Percentiles rank a stretch among this genome's conserved stretches.
phyloP scores from a whole-genome alignment of 495 filamentous ascomycete genomes.

The Baudoinia panamericana region DNA sequence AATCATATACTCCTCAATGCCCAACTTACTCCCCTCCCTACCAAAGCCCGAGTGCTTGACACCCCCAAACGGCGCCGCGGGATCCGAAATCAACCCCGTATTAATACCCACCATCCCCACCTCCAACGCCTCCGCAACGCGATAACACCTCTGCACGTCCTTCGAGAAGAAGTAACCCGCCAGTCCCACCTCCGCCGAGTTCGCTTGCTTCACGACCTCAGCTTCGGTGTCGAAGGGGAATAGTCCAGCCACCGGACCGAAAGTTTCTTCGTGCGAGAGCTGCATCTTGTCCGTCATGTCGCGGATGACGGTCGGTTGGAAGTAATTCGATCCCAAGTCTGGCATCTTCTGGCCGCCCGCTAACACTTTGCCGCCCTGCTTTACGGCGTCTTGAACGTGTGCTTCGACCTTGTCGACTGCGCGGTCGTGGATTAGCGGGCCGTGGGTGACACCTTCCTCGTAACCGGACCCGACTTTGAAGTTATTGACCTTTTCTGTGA shows the following conservation, averaged over 20 bases:
- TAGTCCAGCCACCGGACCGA: slow-evolving; percentile 42
- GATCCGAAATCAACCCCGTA: slow-evolving; percentile 31
- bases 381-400: slow-evolving; percentile 30
- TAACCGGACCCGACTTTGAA: slow-evolving; percentile 35
- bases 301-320: slow-evolving; percentile 37
- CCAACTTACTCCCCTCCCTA: slow-evolving; percentile 80
- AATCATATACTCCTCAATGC: slow-evolving; percentile 74
- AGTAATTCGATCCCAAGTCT: slow-evolving; percentile 37
- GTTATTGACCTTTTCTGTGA: slow-evolving; percentile 30
- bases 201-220: slow-evolving; percentile 38
- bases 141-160: slow-evolving; percentile 34
- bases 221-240: slow-evolving; percentile 39
- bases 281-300: slow-evolving; percentile 36
- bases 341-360: slow-evolving; percentile 31
- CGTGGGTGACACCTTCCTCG: slow-evolving; percentile 32
- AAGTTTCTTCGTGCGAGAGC: slow-evolving; percentile 43
- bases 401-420: slow-evolving; percentile 29
- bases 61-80: slow-evolving; percentile 59
- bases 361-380: slow-evolving; percentile 32
- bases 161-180: slow-evolving; percentile 39
- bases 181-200: slow-evolving; percentile 37
- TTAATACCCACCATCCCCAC: slow-evolving; percentile 45
- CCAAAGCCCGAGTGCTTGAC: slow-evolving; percentile 92
- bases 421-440: slow-evolving; percentile 34
- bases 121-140: slow-evolving; percentile 39